Conservation (phyloP, 306 rosid genomes). For the barrel medic (Medicago truncatula) region MtrunA17r5.0-ANR NC_053042.1:14906501-14907000, state of each 20-base stretch:
- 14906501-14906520: not conserved
- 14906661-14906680: not conserved
- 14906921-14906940: no score
- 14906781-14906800: no score
- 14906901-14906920: no score
- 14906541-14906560: not conserved
- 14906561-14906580: not conserved
- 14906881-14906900: no score
- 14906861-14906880: no score
- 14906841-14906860: no score
- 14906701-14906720: not conserved
- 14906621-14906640: not conserved
- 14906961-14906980: no score
- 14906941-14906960: no score
- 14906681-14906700: not conserved
- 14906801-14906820: no score
- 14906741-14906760: not conserved
- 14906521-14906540: not conserved
- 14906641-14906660: not conserved
- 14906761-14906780: no score
- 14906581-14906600: not conserved
- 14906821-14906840: no score
- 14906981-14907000: no score
- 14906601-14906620: not conserved
- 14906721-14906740: not conserved